Evolutionary conservation across 768 basidiomycete species (phyloP).

Genomic region (Calocybe indica): DNA sequence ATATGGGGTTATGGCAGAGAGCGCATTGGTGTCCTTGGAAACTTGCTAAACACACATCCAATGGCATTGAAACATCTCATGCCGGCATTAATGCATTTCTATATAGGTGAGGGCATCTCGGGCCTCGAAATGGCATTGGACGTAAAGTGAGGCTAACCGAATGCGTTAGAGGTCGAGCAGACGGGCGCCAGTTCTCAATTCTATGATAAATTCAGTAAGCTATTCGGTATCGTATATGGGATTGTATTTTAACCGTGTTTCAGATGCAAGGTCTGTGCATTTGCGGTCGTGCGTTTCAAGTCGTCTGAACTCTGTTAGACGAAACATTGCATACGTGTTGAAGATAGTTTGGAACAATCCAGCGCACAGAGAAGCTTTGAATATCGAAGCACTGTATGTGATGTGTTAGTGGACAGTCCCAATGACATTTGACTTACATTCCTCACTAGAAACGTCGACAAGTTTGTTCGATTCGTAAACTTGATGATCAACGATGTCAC

Average conservation of each 20-base stretch:
- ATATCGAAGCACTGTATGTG: constrained; percentile 64
- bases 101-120: constrained; percentile 61
- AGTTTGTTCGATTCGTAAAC: constrained; percentile 94
- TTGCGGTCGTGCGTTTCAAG: not conserved
- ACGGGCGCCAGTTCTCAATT: constrained; percentile 98
- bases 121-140: not conserved
- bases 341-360: constrained; percentile 92
- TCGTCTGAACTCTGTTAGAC: constrained; percentile 31
- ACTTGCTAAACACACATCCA: constrained; percentile 77
- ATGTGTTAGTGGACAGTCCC: not conserved
- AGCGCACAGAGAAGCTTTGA: constrained; percentile 80
- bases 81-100: constrained; percentile 88
- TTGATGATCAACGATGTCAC: constrained; percentile 99
- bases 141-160: not conserved
- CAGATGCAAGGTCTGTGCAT: constrained; percentile 47
- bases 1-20: constrained; percentile 63
- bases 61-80: constrained; percentile 86
- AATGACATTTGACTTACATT: constrained; percentile 1
- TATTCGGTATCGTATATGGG: constrained; percentile 1
- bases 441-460: constrained; percentile 67
- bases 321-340: constrained; percentile 83
- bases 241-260: constrained; percentile 4
- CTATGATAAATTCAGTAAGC: constrained; percentile 94
- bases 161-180: constrained; percentile 85
- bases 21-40: constrained; percentile 69